Evolutionary conservation across 768 basidiomycete genomes (phyloP), one percentile per base, ranked within the genome.

Genomic region (Leccinum incarnatum): DNA sequence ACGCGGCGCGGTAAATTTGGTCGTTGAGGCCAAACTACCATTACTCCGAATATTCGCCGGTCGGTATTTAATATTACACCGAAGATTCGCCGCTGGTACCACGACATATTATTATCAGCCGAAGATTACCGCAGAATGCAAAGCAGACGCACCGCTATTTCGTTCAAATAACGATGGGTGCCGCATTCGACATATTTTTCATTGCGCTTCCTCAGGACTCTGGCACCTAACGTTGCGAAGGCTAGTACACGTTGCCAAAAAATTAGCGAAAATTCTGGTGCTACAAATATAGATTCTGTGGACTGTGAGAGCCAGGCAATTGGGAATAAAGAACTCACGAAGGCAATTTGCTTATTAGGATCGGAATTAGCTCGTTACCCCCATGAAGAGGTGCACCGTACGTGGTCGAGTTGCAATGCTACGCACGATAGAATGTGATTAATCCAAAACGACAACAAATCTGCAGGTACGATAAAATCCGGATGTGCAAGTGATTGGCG

Each of bases 401-500:
- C 30, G 25, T 12, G 30, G 21, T 7, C 6, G 34, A 21, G 19
- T 34, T 40, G 51, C 19, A 25, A 17, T 40, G 32, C 49, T 21
- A n/a, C 30, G 40, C 48, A n/a, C 7, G 29, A 56, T 42, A 36
- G 19, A 51, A 40, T 53, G 32, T 36, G 29, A 62, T 62, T 62
- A 53, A 40, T 63, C 60, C 55, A 25, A 47, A 54, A 29, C 46
- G 19, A 72, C 50, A 52, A 62, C 63, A 59, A 60, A 51, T 51
- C 53, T 52, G 40, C 54, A 55, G 21, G 57, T 69, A 69, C 29
- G 56, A 60, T 62, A 60, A 23, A 27, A 34, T 64, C 55, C 46
- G 52, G 42, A 52, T 25, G 40, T 14, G 51, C 53, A 47, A 34
- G 14, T 30, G 55, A 59, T 54, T 30, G 17, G 25, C 56, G 58